phyloP scores from a whole-genome alignment of 2,329 filamentous ascomycete species.

The Calonectria hongkongensis region DNA sequence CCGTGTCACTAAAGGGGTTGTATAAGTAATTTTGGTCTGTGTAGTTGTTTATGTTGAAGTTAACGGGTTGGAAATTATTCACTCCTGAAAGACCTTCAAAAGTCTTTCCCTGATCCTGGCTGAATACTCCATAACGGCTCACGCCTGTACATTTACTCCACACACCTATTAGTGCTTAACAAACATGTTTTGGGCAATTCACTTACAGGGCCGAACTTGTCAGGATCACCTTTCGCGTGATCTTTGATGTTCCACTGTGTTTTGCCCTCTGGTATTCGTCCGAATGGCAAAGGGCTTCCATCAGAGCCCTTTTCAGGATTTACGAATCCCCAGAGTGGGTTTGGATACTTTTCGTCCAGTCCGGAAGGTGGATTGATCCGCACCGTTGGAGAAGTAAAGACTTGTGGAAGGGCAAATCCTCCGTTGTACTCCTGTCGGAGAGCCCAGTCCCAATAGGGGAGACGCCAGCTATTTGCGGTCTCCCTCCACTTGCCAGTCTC shows the following conservation, averaged over 20 bases:
- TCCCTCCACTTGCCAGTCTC: slow-evolving; percentile 46
- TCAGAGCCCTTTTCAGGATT: slow-evolving; percentile 37
- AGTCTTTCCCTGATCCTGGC: not conserved
- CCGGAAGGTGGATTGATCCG: not conserved
- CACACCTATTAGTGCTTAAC: not conserved
- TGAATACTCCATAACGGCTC: slow-evolving; percentile 32
- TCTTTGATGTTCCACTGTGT: slow-evolving; percentile 42
- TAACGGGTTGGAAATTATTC: slow-evolving; percentile 34
- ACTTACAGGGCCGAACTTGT: not conserved
- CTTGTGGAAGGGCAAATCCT: slow-evolving; percentile 15
- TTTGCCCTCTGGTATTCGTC: slow-evolving; percentile 34
- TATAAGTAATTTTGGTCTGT: slow-evolving; percentile 18
- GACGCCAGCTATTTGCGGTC: slow-evolving; percentile 55
- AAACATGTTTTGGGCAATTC: not conserved
- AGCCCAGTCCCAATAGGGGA: slow-evolving; percentile 62
- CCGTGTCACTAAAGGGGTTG: not conserved
- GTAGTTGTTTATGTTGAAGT: not conserved
- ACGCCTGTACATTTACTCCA: slow-evolving; percentile 32
- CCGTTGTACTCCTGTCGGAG: slow-evolving; percentile 42
- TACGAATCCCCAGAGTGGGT: slow-evolving; percentile 31
- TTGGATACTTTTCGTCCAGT: not conserved
- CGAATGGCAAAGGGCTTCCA: slow-evolving; percentile 36
- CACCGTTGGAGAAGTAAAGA: not conserved
- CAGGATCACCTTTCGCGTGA: not conserved
- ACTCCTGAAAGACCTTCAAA: slow-evolving; percentile 25